These are phyloP conservation scores for Backusella psychrophila DNA, from an alignment of 192 early-diverging fungal species.

Conservation along the genomic window DNA sequence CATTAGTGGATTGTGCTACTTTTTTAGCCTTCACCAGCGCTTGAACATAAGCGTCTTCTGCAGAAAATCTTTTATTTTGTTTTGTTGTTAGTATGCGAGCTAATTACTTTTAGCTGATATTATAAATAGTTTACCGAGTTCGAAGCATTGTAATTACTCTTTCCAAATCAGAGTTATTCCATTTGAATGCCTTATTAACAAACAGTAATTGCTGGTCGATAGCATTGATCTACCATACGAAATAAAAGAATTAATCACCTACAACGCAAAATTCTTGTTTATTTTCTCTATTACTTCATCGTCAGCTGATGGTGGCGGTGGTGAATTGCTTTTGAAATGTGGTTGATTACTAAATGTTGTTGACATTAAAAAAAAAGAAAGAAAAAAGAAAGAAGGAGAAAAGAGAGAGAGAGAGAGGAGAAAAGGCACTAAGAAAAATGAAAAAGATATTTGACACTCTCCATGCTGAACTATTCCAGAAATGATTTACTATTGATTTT, in stretches of 20 bases:
- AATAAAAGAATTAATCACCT: not conserved
- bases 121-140: slow-evolving; percentile 16
- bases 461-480: not conserved
- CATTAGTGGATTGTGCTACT: not conserved
- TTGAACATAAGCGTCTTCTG: slow-evolving; percentile 23
- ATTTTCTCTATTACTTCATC: not conserved
- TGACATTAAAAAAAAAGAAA: not conserved
- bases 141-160: slow-evolving; percentile 18
- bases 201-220: slow-evolving; percentile 27
- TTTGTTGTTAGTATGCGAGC: not conserved
- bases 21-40: slow-evolving; percentile 15
- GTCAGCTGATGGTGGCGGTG: not conserved
- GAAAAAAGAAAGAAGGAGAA: not conserved
- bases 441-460: not conserved
- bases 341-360: not conserved
- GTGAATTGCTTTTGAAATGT: not conserved
- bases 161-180: slow-evolving; percentile 27
- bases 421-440: not conserved
- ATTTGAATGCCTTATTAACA: slow-evolving; percentile 28
- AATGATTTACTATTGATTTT: not conserved
- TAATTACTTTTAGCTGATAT: not conserved
- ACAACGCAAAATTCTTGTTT: not conserved
- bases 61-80: slow-evolving; percentile 8
- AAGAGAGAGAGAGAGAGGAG: not conserved
- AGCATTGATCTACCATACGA: not conserved